Evolutionary conservation across 192 early-diverging fungal species (phyloP).

Genomic region (Linnemannia exigua): DNA sequence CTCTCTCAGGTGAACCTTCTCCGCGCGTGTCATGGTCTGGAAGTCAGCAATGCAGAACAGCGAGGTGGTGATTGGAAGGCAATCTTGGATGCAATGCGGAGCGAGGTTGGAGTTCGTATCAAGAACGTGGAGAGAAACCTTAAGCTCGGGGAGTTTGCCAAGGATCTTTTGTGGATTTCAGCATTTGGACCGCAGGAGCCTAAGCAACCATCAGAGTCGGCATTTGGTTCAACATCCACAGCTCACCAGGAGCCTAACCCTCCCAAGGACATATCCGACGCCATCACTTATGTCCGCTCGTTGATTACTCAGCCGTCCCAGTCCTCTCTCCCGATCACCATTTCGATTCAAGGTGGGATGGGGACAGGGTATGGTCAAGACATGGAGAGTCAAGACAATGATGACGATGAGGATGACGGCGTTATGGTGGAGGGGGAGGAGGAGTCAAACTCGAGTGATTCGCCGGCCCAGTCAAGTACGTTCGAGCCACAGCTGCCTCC

Average conservation of each 20-base stretch:
- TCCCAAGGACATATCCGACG: constrained; percentile 12
- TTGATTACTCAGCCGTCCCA: constrained; percentile 7
- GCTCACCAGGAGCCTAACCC: not conserved
- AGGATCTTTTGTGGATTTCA: constrained; percentile 45
- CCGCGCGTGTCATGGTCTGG: constrained; percentile 32
- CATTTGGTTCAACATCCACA: constrained; percentile 4
- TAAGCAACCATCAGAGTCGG: not conserved
- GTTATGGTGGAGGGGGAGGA: constrained; percentile 5
- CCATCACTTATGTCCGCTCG: constrained; percentile 30
- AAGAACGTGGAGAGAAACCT: constrained; percentile 54
- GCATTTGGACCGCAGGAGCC: constrained; percentile 22
- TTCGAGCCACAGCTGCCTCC: constrained; percentile 4
- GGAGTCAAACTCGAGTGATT: not conserved
- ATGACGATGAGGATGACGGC: not conserved
- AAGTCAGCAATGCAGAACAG: constrained; percentile 9
- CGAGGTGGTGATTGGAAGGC: constrained; percentile 43
- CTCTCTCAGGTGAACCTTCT: constrained; percentile 47
- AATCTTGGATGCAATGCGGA: constrained; percentile 50
- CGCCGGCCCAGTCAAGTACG: not conserved
- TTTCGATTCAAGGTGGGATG: not conserved
- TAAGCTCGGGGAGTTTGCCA: constrained; percentile 46
- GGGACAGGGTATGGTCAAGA: not conserved
- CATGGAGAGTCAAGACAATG: not conserved
- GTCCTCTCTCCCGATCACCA: not conserved
- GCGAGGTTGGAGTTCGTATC: constrained; percentile 47